Percentiles rank a stretch among this genome's conserved stretches.
Evolutionary conservation across 1,284 basidiomycete species (phyloP).

Genomic region (Ceratobasidium sp.): DNA sequence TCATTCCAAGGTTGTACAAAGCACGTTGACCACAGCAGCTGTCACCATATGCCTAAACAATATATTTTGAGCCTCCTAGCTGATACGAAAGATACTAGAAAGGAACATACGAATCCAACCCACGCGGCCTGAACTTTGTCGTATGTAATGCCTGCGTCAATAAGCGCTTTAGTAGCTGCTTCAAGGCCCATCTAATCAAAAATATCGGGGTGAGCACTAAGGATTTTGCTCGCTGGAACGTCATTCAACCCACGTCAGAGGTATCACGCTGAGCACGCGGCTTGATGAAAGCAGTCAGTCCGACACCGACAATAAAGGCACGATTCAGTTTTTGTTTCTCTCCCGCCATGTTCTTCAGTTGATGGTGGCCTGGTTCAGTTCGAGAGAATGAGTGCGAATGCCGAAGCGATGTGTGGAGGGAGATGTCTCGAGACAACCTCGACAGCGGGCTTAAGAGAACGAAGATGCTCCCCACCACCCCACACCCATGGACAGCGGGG

Average conservation of each 20-base stretch:
- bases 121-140: conserved; percentile 73
- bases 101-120: conserved; percentile 58
- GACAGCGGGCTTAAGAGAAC: not conserved
- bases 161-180: conserved; percentile 81
- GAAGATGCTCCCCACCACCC: conserved; percentile 10
- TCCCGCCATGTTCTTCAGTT: not conserved
- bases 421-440: not conserved
- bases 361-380: too few species aligned
- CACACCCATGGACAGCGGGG: conserved; percentile 8
- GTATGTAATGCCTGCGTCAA: conserved; percentile 88
- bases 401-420: not conserved
- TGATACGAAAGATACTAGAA: conserved; percentile 47
- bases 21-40: conserved; percentile 84
- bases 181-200: conserved; percentile 74
- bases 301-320: conserved; percentile 76
- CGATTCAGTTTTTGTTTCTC: conserved; percentile 45
- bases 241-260: conserved; percentile 61
- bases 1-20: conserved; percentile 86
- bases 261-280: conserved; percentile 69
- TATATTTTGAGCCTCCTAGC: not conserved
- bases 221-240: not conserved
- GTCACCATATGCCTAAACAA: conserved; percentile 66
- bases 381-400: not conserved
- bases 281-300: conserved; percentile 84
- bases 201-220: not conserved